Evolutionary conservation across 108 stramenopile genomes (phyloP), one percentile per base, ranked within the genome.

Genomic region (Nitzschia inconspicua): DNA sequence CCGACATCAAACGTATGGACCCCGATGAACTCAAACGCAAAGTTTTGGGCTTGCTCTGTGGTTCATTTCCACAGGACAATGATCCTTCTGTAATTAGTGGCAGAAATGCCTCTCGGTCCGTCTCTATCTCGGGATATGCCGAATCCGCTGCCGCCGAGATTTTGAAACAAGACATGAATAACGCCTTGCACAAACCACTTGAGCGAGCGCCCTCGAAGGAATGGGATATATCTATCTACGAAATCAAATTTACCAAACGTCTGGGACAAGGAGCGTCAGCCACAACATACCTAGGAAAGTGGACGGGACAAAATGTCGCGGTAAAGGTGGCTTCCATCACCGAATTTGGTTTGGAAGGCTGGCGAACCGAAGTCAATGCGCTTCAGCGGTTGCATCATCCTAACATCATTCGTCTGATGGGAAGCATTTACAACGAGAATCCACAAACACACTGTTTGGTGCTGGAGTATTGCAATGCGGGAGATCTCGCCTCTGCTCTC

Each of bases 221-320:
- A 57, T 89, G 83, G 84, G 82, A 85, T 47, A 89, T 89, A 47
- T 66, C 64, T 36, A 47, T 84, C 0, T 85, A 85, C 54, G 88
- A 89, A 43, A 55, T 89, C 4, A 69, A 83, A 26, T 89, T 89
- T 53, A 63, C 54, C 34, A 75, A 69, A 62, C 68, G 83, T 9
- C 60, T 86, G 16, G 84, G 84, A 4, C 50, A 61, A 20, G 85
- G 85, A 13, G 80, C 73, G 14, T 75, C 83, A 24, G 83, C 78
- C 32, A 89, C 84, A 23, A 89, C 88, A 0, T 89, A 89, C 51
- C 37, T 89, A 30, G 88, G 77, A 22, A 75, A 73, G 32, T 89
- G 77, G 75, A 55, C 63, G 9, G 77, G 77, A 11, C 80, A 79
- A 52, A 25, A 75, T 9, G 88, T 89, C 19, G 84, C 88, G 20